A percentile compares a stretch with the other conserved stretches of the same genome.
phyloP scores from a whole-genome alignment of 2,329 filamentous ascomycete genomes.

The Colletotrichum gloeosporioides region DNA sequence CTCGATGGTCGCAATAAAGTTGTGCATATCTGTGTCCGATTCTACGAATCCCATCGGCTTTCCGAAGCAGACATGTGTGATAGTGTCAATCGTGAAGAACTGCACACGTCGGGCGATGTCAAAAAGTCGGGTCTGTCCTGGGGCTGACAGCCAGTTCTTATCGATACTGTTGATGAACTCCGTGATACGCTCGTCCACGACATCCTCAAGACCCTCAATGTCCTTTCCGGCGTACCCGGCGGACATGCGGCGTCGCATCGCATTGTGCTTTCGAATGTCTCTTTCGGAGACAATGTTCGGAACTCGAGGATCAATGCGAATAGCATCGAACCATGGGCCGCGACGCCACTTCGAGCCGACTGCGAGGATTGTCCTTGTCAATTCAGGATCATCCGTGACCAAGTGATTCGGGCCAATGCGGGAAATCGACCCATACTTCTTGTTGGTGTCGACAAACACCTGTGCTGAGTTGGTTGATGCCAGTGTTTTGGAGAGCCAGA shows the following conservation, averaged over 20 bases:
- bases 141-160: slow-evolving; percentile 34
- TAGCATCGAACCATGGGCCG: slow-evolving; percentile 50
- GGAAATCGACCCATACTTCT: not conserved
- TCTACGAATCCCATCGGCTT: slow-evolving; percentile 51
- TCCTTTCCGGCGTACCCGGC: slow-evolving; percentile 60
- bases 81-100: slow-evolving; percentile 60
- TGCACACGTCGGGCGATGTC: slow-evolving; percentile 54
- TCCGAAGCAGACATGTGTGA: slow-evolving; percentile 56
- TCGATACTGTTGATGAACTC: slow-evolving; percentile 49
- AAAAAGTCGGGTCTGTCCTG: slow-evolving; percentile 41
- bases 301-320: slow-evolving; percentile 55
- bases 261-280: slow-evolving; percentile 48
- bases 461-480: not conserved
- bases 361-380: slow-evolving; percentile 40
- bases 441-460: not conserved
- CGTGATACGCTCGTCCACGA: slow-evolving; percentile 52
- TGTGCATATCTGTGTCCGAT: slow-evolving; percentile 50
- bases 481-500: not conserved
- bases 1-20: slow-evolving; percentile 49
- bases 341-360: slow-evolving; percentile 42
- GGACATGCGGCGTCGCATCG: slow-evolving; percentile 52
- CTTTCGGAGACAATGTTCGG: slow-evolving; percentile 58
- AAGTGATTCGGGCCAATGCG: slow-evolving; percentile 49
- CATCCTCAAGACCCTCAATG: slow-evolving; percentile 51
- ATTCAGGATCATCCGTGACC: slow-evolving; percentile 41